Evolutionary conservation across 345 rosid species (phyloP).

Genomic region (Sonneratia alba): DNA sequence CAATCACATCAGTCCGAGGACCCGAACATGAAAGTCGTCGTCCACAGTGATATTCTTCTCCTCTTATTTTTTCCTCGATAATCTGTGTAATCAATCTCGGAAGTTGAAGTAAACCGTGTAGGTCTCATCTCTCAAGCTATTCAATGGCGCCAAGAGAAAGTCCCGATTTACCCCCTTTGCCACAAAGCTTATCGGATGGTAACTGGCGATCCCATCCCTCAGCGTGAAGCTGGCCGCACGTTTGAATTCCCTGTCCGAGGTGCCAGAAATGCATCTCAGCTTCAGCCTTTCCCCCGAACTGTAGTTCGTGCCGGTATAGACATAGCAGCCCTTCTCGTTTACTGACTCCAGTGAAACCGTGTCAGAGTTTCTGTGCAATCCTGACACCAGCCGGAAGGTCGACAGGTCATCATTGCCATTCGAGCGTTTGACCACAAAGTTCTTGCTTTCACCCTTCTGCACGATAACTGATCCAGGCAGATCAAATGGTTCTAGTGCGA

Average conservation of each 20-base stretch:
- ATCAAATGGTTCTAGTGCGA: conserved; percentile 69
- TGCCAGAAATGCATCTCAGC: conserved; percentile 41
- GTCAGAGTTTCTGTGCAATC: conserved; percentile 47
- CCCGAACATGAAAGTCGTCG: no score
- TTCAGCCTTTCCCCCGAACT: conserved; percentile 25
- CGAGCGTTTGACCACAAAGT: conserved; percentile 29
- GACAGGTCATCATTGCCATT: conserved; percentile 18
- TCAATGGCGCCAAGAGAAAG: conserved; percentile 63
- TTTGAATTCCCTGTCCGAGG: conserved; percentile 21
- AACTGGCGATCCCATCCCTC: conserved; percentile 37
- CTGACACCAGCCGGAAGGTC: conserved; percentile 45
- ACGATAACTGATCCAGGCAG: conserved; percentile 65
- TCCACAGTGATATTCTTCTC: background rate
- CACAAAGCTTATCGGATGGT: conserved; percentile 74
- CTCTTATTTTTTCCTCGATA: background rate
- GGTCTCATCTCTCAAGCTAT: conserved; percentile 64
- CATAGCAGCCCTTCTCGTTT: conserved; percentile 46
- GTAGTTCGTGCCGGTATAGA: conserved; percentile 26
- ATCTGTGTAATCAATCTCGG: conserved; percentile 11
- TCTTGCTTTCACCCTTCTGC: conserved; percentile 24
- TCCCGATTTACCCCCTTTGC: conserved; percentile 50
- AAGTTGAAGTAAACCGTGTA: conserved; percentile 47
- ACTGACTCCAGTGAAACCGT: conserved; percentile 51
- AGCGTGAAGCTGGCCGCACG: conserved; percentile 49
- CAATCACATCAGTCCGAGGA: background rate